Evolutionary conservation across 306 rosid species (phyloP).

Genomic region (Cucurbita argyrosperma): DNA sequence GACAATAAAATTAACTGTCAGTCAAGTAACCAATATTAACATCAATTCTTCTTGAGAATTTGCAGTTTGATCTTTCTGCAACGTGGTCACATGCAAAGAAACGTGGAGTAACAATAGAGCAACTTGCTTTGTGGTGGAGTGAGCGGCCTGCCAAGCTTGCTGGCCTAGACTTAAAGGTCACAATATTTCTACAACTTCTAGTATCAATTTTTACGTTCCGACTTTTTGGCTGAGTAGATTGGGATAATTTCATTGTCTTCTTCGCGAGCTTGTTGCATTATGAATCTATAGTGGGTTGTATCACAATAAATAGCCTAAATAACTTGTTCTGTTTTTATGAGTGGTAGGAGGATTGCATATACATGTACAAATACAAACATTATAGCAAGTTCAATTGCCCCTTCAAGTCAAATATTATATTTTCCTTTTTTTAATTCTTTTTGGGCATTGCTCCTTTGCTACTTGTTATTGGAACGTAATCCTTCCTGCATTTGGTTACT

Average conservation of each 20-base stretch:
- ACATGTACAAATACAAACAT: not conserved
- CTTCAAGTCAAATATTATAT: not conserved
- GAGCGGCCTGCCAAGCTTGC: constrained; percentile 74
- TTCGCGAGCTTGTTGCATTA: not conserved
- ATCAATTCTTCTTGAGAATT: not conserved
- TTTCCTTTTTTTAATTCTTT: no score
- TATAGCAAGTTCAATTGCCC: not conserved
- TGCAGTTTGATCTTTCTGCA: constrained; percentile 74
- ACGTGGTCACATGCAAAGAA: constrained; percentile 74
- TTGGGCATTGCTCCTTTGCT: not conserved
- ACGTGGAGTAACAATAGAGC: constrained; percentile 66
- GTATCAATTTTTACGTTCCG: not conserved
- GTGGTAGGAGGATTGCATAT: not conserved
- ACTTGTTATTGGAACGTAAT: not conserved
- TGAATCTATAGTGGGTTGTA: not conserved
- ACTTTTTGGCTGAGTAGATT: not conserved
- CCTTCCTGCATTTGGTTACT: not conserved
- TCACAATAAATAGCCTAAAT: not conserved
- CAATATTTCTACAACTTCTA: not conserved
- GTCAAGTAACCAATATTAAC: not conserved
- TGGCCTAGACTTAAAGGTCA: constrained; percentile 65
- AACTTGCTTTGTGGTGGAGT: constrained; percentile 78
- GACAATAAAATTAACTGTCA: not conserved
- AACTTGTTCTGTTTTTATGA: not conserved
- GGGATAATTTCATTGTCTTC: not conserved